phyloP scores from a whole-genome alignment of 2,329 filamentous ascomycete species.

The Beauveria sp. region DNA sequence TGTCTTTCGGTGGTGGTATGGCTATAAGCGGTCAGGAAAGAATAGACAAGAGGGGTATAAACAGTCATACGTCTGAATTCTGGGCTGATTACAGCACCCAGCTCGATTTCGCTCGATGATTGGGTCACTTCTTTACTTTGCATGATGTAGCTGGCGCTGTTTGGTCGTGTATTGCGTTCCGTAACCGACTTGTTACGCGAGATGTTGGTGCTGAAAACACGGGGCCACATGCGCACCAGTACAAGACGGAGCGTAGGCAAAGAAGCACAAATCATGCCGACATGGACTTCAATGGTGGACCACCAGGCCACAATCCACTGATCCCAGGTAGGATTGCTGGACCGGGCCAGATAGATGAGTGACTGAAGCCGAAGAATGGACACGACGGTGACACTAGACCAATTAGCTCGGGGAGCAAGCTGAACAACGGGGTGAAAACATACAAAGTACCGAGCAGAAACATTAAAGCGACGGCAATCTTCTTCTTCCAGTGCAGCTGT shows the following conservation, averaged over 20 bases:
- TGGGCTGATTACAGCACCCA: not conserved
- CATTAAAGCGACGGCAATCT: conserved; percentile 40
- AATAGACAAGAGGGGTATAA: not conserved
- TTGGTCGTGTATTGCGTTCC: conserved; percentile 1
- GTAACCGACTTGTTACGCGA: conserved; percentile 7
- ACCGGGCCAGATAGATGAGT: conserved; percentile 17
- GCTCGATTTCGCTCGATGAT: not conserved
- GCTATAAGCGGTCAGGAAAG: not conserved
- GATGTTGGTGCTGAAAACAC: conserved; percentile 6
- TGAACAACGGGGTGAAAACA: conserved; percentile 14
- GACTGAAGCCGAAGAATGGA: conserved; percentile 19
- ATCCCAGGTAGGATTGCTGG: conserved; percentile 20
- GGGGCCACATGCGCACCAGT: conserved; percentile 13
- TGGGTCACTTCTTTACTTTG: conserved; percentile 5
- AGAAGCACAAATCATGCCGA: conserved; percentile 21
- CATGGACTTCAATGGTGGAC: conserved; percentile 21
- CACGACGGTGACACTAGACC: conserved; percentile 18
- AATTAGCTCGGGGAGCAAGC: not conserved
- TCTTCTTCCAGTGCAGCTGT: conserved; percentile 40
- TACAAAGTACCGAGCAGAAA: conserved; percentile 42
- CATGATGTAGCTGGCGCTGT: conserved; percentile 2
- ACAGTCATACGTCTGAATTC: not conserved
- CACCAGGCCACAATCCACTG: conserved; percentile 17
- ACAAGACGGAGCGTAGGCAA: conserved; percentile 20
- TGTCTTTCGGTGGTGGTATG: not conserved